phyloP scores from a whole-genome alignment of 2,329 filamentous ascomycete species.

The Sphaerostilbella broomeana region DNA sequence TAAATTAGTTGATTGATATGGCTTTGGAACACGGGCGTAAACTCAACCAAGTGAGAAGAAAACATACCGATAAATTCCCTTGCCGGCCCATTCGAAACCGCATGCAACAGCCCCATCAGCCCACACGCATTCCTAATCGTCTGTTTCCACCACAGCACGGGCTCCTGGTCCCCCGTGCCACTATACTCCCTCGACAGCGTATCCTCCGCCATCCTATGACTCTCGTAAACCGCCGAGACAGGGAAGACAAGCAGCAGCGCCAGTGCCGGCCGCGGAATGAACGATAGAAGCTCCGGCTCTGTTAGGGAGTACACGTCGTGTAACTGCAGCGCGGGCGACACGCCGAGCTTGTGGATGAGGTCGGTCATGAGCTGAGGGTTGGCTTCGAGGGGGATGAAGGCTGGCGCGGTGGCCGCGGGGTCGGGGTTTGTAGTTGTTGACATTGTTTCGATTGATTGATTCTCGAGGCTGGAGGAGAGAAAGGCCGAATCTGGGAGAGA shows the following conservation, averaged over 20 bases:
- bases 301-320: constrained; percentile 90
- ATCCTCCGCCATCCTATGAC: constrained; percentile 69
- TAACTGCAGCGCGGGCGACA: constrained; percentile 69
- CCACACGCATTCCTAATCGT: constrained; percentile 93
- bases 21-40: neutral
- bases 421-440: constrained; percentile 34
- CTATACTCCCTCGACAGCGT: constrained; percentile 54
- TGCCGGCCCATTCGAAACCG: constrained; percentile 69
- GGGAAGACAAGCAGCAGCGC: constrained; percentile 92
- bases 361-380: constrained; percentile 86
- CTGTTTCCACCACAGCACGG: constrained; percentile 89
- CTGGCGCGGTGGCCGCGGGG: constrained; percentile 30
- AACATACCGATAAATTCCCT: constrained; percentile 51
- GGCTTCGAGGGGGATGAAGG: constrained; percentile 57
- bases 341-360: constrained; percentile 76
- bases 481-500: too few relatives aligned
- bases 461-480: too few relatives aligned
- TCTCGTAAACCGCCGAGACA: constrained; percentile 71
- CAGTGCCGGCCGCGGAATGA: constrained; percentile 81
- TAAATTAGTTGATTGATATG: too few relatives aligned
- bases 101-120: constrained; percentile 81
- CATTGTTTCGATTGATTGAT: constrained; percentile 20
- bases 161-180: constrained; percentile 61
- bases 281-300: constrained; percentile 74
- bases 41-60: neutral